phyloP scores from a whole-genome alignment of 2,329 filamentous ascomycete genomes.

The Xylaria sp. region DNA sequence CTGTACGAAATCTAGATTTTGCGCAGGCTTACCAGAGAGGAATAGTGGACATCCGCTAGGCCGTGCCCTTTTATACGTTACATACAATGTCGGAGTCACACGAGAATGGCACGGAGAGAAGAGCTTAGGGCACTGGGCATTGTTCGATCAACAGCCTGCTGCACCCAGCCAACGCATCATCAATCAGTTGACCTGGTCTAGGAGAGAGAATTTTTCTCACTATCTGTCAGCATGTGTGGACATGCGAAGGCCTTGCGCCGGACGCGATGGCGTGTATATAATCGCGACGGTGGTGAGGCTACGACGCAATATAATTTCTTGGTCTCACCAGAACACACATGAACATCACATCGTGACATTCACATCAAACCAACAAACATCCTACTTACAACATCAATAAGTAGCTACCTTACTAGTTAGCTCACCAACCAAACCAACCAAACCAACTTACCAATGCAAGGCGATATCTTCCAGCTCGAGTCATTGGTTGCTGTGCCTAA shows the following conservation, averaged over 20 bases:
- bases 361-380: slow-evolving; percentile 10
- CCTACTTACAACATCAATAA: slow-evolving; percentile 19
- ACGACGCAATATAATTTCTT: slow-evolving; percentile 16
- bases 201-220: not conserved
- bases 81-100: slow-evolving; percentile 11
- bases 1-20: slow-evolving; percentile 16
- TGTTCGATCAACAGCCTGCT: slow-evolving; percentile 7
- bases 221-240: slow-evolving; percentile 11
- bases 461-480: slow-evolving; percentile 48
- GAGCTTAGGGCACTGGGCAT: not conserved
- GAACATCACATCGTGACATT: slow-evolving; percentile 27
- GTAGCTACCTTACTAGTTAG: slow-evolving; percentile 18
- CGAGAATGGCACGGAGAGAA: slow-evolving; percentile 33
- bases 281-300: slow-evolving; percentile 20
- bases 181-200: slow-evolving; percentile 32
- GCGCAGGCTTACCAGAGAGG: slow-evolving; percentile 9
- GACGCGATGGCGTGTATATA: slow-evolving; percentile 30
- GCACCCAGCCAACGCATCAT: slow-evolving; percentile 20
- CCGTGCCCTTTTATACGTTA: slow-evolving; percentile 7
- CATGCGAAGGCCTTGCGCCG: not conserved
- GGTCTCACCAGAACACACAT: slow-evolving; percentile 31
- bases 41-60: slow-evolving; percentile 20
- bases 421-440: slow-evolving; percentile 29
- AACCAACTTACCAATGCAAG: slow-evolving; percentile 44
- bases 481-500: slow-evolving; percentile 37